Base-by-base conservation (phyloP, 2,329 filamentous ascomycete species). In the Bipolaris sorokiniana region DNA sequence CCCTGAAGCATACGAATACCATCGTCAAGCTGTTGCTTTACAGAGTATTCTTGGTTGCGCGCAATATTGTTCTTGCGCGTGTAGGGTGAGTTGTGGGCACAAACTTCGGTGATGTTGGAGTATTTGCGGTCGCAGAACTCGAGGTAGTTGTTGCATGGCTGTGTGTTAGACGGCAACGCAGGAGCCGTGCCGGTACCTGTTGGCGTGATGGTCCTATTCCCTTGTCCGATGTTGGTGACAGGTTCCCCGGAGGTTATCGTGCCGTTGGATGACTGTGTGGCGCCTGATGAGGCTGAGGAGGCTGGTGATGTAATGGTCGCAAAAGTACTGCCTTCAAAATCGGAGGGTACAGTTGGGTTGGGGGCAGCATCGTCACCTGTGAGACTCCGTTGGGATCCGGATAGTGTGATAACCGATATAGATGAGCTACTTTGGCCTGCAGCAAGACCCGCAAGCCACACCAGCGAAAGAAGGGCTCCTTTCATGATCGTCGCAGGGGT, bases 1-100 rank as follows among this genome's bases (percentile, higher is more conserved):
- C 86, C 86, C 78, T 88, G 84, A 15, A 89, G 64, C 69, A 78
- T 74, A 26, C 76, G 74, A 33, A 78, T 69, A 1, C 76, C 76
- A 57, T 78, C 76, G 51, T 78, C 75, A 15, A 78, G 62, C 55
- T 78, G 76, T 46, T 72, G 67, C 3, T 70, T 75, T 6, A 78
- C 75, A 22, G 61, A 64, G 40, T 70, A 72, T n/a, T 68, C 65
- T 57, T 78, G 76, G 53, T 78, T 78, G 47, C 65, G 64, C 16
- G 65, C 75, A 15, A 69, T 72, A 50, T 78, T 78, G 51, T 69
- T 70, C 54, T 67, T 61, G 18, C 58, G 44, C 52, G 66, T 66
- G 56, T 77, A 78, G 3, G 75, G 74, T 13, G 71, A 77, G 60
- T 78, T 78, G 59, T 78, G 76, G 9, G 76, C 76, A 48, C 69